These are phyloP conservation scores for Atalantia buxifolia DNA, from an alignment of 345 rosid genomes.

Conservation along the genomic window DNA sequence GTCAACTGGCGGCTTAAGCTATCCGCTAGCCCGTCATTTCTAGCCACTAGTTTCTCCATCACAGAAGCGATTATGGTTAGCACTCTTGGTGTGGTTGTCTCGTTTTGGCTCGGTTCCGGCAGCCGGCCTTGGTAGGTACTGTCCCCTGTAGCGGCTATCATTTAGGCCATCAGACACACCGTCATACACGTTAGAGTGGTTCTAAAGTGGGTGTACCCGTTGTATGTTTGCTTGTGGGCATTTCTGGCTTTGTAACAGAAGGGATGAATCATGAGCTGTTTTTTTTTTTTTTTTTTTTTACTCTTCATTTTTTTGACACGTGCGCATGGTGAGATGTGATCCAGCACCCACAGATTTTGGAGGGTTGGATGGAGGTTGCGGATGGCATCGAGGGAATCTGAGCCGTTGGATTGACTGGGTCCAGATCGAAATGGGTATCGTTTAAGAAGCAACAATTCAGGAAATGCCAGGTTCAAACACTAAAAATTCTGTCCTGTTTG, in stretches of 20 bases:
- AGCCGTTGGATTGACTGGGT: background rate
- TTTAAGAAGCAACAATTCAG: conserved; percentile 5
- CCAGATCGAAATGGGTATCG: background rate
- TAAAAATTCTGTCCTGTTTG: background rate
- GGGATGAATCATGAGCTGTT: background rate
- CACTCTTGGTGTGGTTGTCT: conserved; percentile 57
- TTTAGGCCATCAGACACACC: conserved; percentile 24
- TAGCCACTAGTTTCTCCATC: conserved; percentile 68
- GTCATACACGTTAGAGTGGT: conserved; percentile 12
- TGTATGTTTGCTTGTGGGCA: background rate
- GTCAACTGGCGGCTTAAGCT: conserved; percentile 15
- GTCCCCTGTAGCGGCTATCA: conserved; percentile 35
- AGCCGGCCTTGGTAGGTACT: conserved; percentile 17
- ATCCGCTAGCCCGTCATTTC: conserved; percentile 58
- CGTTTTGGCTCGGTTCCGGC: conserved; percentile 32
- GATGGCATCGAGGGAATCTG: background rate
- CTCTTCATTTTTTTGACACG: conserved; percentile 20
- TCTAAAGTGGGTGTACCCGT: background rate
- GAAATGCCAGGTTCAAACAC: background rate
- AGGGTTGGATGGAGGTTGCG: background rate
- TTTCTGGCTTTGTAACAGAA: background rate
- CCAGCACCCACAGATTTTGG: background rate
- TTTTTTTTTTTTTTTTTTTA: background rate
- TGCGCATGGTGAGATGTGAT: conserved; percentile 6
- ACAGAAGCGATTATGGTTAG: conserved; percentile 58